These are phyloP conservation scores for bread wheat (Triticum aestivum) DNA, from an alignment of 176 grass and related monocot species.

Conservation along the genomic window IWGSC_CS_RefSeq_v2.1 NC_057802.1:150165762-150166261, in stretches of 20 bases:
- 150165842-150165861: not conserved
- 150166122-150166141: conserved; percentile 49
- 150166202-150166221: conserved; percentile 28
- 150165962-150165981: conserved; percentile 10
- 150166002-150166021: conserved; percentile 41
- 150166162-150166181: conserved; percentile 43
- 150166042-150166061: conserved; percentile 33
- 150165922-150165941: conserved; percentile 8
- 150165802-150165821: conserved; percentile 23
- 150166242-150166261: conserved; percentile 45
- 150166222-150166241: conserved; percentile 29
- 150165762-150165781: conserved; percentile 40
- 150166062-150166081: conserved; percentile 30
- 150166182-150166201: conserved; percentile 33
- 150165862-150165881: not conserved
- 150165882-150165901: not conserved
- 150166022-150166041: conserved; percentile 31
- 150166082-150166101: conserved; percentile 35
- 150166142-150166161: conserved; percentile 31
- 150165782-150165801: conserved; percentile 51
- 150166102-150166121: conserved; percentile 41
- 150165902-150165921: not conserved
- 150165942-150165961: conserved; percentile 1
- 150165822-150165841: not conserved
- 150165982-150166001: conserved; percentile 56